Conservation (phyloP, 441 rosid species). For the Capsella rubella region DNA sequence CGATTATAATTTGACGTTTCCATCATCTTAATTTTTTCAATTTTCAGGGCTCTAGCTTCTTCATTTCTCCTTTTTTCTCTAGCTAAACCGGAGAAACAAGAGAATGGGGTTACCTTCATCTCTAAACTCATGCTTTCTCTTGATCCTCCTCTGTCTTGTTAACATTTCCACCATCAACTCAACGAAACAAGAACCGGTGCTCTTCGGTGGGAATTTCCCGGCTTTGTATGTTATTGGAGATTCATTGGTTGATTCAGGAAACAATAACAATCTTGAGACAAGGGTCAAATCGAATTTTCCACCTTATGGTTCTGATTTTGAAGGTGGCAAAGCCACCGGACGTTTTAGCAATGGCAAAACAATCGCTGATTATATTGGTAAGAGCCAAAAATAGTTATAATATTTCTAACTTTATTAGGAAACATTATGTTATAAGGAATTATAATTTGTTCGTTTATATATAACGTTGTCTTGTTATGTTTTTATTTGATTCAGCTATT, state of each 20-base stretch:
- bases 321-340: slow-evolving; percentile 55
- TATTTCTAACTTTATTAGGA: background rate
- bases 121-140: slow-evolving; percentile 4
- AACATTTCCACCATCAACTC: slow-evolving; percentile 17
- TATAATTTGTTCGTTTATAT: no score
- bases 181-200: slow-evolving; percentile 19
- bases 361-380: slow-evolving; percentile 55
- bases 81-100: background rate
- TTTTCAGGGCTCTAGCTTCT: background rate
- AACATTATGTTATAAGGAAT: background rate
- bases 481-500: slow-evolving; percentile 30
- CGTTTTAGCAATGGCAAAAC: slow-evolving; percentile 55
- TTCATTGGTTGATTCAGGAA: slow-evolving; percentile 57
- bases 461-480: background rate
- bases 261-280: slow-evolving; percentile 55
- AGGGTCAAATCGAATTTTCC: slow-evolving; percentile 42
- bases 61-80: background rate
- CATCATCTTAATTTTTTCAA: background rate
- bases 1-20: background rate
- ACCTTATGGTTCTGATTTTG: slow-evolving; percentile 59
- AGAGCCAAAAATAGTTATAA: background rate
- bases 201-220: slow-evolving; percentile 43
- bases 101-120: slow-evolving; percentile 16
- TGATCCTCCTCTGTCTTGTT: slow-evolving; percentile 16
- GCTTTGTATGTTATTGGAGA: slow-evolving; percentile 62